These are phyloP conservation scores for Uncinocarpus reesii DNA, from an alignment of 2,329 filamentous ascomycete species.

Conservation along the genomic window DNA sequence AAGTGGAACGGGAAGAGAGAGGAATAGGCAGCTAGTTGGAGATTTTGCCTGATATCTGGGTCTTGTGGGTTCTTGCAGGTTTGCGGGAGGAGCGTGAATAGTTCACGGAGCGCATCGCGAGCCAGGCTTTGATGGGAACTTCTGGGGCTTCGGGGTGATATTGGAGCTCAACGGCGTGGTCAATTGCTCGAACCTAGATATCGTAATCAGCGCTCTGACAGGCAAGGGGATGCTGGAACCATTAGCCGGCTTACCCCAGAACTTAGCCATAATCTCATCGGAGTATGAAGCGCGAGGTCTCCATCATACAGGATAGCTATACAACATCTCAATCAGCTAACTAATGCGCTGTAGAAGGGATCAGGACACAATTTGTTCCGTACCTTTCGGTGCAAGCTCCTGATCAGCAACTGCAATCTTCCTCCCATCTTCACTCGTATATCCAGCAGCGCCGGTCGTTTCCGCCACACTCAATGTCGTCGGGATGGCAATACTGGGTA, in stretches of 20 bases:
- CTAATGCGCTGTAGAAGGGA: neutral
- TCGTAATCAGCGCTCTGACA: neutral
- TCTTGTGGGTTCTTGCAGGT: conserved; percentile 14
- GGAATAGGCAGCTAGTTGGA: conserved; percentile 14
- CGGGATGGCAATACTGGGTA: conserved; percentile 14
- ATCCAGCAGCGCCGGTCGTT: conserved; percentile 15
- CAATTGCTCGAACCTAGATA: conserved; percentile 15
- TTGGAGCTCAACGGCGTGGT: conserved; percentile 17
- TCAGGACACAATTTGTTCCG: too few relatives aligned
- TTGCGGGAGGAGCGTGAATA: conserved; percentile 14
- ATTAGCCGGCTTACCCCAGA: conserved; percentile 11
- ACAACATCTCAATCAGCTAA: neutral
- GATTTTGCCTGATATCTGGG: conserved; percentile 14
- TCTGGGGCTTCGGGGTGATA: conserved; percentile 15
- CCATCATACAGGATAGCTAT: conserved; percentile 13
- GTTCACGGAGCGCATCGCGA: conserved; percentile 12
- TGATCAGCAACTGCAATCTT: conserved; percentile 18
- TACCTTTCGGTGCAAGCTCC: conserved; percentile 20
- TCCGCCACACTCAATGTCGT: conserved; percentile 17
- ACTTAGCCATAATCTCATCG: conserved; percentile 14
- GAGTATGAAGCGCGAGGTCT: conserved; percentile 13
- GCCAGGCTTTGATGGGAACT: conserved; percentile 14
- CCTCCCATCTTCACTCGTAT: conserved; percentile 12
- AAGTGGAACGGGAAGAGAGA: conserved; percentile 15
- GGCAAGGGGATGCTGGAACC: neutral